phyloP scores from a whole-genome alignment of 192 early-diverging fungal genomes.

The Backusella morwellensis region DNA sequence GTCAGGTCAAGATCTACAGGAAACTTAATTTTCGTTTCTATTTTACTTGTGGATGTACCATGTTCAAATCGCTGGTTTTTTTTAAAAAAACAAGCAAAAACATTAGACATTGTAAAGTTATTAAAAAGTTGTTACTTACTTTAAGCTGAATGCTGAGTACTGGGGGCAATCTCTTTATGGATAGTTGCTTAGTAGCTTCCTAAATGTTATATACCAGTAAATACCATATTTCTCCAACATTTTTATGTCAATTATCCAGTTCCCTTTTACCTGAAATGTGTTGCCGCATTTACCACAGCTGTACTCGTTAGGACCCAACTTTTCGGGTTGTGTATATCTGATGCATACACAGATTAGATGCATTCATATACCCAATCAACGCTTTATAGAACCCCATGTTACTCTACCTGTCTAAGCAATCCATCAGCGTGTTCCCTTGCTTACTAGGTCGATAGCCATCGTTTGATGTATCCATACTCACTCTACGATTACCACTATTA shows the following conservation, averaged over 20 bases:
- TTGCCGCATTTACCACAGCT: conserved; percentile 68
- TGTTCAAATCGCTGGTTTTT: conserved; percentile 80
- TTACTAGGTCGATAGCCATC: not conserved
- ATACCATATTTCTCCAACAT: not conserved
- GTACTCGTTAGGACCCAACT: conserved; percentile 63
- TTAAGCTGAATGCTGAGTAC: conserved; percentile 92
- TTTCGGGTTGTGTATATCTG: conserved; percentile 77
- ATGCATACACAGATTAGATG: not conserved
- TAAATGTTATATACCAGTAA: conserved; percentile 19
- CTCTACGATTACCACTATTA: not conserved
- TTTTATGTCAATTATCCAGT: not conserved
- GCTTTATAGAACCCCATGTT: not conserved
- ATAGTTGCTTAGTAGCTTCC: conserved; percentile 86
- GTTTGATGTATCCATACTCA: not conserved
- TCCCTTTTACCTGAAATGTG: conserved; percentile 29
- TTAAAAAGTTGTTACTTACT: conserved; percentile 31
- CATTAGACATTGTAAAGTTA: no score
- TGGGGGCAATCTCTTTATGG: conserved; percentile 81
- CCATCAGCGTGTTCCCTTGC: conserved; percentile 48
- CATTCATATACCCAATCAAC: not conserved
- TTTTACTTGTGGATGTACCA: conserved; percentile 62
- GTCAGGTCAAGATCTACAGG: conserved; percentile 90
- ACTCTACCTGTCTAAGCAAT: conserved; percentile 65
- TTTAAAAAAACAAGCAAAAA: not conserved
- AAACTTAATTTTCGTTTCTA: conserved; percentile 85